Evolutionary conservation across 345 rosid species (phyloP), one percentile per base, ranked within the genome.

Genomic region (Eutrema japonicum): DNA sequence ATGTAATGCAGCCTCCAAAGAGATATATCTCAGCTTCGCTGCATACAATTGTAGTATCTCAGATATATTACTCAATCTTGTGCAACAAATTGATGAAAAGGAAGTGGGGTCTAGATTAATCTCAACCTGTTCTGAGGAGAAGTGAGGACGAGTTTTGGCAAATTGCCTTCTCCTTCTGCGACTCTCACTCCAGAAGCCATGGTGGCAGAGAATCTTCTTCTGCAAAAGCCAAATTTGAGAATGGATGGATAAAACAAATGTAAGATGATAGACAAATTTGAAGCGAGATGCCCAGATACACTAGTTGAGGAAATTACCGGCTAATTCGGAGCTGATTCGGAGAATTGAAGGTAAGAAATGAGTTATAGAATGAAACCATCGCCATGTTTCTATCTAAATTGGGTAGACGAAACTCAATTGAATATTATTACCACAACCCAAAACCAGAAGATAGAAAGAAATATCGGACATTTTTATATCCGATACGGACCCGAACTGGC

Each of bases 21-120:
- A 91, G 67, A 73, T 94, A 94, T 70, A 94, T 78, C 84, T 91
- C 96, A 50, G 95, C 98, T 82, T 89, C 97, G 69, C 96, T 94
- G 73, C 75, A 70, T n/a, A 43, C 63, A 65, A 37, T 5, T 8
- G 16, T 18, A n/a, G n/a, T n/a, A n/a, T n/a, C n/a, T n/a, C n/a
- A n/a, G n/a, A n/a, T n/a, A 18, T 22, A 35, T 42, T 16, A 37
- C 14, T 47, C 52, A 30, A 58, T 42, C 35, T 6, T 10, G 7
- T 27, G 7, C 41, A 52, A 10, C 3, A 32, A 35, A 46, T 2
- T 2, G 65, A 47, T 50, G 46, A 42, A 42, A 6, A 59, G 46
- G 46, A 60, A 27, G 26, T n/a, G 55, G 37, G 6, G 8, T 2
- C 6, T 7, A 3, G 36, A 59, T 29, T 6, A 32, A 5, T 33